A percentile compares a stretch with the other conserved stretches of the same genome.
Conservation (phyloP, 1,284 basidiomycete genomes). For the Ceratobasidium sp. region DNA sequence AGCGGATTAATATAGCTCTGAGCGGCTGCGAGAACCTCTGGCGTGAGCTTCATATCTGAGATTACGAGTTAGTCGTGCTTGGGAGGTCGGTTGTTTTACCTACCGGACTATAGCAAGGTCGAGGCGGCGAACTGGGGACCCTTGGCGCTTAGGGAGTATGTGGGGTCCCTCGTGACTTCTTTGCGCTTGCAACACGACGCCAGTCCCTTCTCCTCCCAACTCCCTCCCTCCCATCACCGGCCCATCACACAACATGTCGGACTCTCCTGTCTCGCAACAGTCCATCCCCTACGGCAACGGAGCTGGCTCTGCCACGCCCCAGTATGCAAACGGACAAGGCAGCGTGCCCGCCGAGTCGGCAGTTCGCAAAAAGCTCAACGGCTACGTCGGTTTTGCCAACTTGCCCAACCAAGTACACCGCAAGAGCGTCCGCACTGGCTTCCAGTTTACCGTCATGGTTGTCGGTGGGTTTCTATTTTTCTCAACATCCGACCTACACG, state of each 20-base stretch:
- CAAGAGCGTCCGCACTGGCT: conserved; percentile 95
- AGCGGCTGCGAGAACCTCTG: conserved; percentile 86
- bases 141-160: conserved; percentile 28
- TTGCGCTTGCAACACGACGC: conserved; percentile 44
- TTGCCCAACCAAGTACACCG: conserved; percentile 98
- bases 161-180: conserved; percentile 43
- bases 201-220: conserved; percentile 16
- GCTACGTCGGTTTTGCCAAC: conserved; percentile 92
- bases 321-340: conserved; percentile 29
- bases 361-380: conserved; percentile 92
- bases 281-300: conserved; percentile 46
- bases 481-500: conserved; percentile 28
- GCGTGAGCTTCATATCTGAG: conserved; percentile 85
- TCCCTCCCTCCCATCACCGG: conserved; percentile 26
- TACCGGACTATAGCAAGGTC: conserved; percentile 6
- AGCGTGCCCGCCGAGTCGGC: conserved; percentile 57
- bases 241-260: conserved; percentile 34
- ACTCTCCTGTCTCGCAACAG: conserved; percentile 45
- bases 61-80: conserved; percentile 2
- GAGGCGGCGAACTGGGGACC: conserved; percentile 29
- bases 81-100: neutral
- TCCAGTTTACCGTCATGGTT: conserved; percentile 97
- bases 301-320: conserved; percentile 20
- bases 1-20: conserved; percentile 87
- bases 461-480: conserved; percentile 77